Conservation (phyloP, 2,329 filamentous ascomycete genomes). For the Basipetospora chlamydospora region DNA sequence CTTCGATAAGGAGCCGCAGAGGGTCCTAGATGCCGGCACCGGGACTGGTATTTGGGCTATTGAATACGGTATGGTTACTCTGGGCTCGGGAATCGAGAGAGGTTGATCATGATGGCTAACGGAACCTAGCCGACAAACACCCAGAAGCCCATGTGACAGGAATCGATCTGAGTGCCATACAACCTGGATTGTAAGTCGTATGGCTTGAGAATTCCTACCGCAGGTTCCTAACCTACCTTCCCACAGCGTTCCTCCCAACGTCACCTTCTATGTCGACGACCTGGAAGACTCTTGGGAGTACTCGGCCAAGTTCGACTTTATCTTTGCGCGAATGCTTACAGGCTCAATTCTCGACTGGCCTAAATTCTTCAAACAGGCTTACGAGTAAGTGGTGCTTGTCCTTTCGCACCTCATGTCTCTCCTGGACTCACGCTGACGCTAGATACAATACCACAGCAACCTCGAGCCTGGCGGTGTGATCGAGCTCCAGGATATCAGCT, state of each 20-base stretch:
- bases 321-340: constrained; percentile 20
- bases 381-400: no score
- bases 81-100: background rate
- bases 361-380: constrained; percentile 21
- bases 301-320: constrained; percentile 23
- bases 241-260: constrained; percentile 30
- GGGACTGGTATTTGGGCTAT: constrained; percentile 19
- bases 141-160: constrained; percentile 19
- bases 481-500: constrained; percentile 17
- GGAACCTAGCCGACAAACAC: constrained; percentile 10
- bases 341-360: constrained; percentile 17
- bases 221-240: no score
- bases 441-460: no score
- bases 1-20: constrained; percentile 7
- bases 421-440: no score
- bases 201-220: no score
- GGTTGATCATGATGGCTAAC: accelerated
- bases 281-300: constrained; percentile 26
- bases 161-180: constrained; percentile 27
- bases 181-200: constrained; percentile 19
- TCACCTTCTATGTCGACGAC: constrained; percentile 31
- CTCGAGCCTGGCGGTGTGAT: constrained; percentile 20
- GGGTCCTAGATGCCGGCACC: constrained; percentile 17
- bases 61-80: constrained; percentile 13
- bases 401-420: no score